Base-by-base conservation (phyloP, 768 basidiomycete species). In the Boletales sp. region DNA sequence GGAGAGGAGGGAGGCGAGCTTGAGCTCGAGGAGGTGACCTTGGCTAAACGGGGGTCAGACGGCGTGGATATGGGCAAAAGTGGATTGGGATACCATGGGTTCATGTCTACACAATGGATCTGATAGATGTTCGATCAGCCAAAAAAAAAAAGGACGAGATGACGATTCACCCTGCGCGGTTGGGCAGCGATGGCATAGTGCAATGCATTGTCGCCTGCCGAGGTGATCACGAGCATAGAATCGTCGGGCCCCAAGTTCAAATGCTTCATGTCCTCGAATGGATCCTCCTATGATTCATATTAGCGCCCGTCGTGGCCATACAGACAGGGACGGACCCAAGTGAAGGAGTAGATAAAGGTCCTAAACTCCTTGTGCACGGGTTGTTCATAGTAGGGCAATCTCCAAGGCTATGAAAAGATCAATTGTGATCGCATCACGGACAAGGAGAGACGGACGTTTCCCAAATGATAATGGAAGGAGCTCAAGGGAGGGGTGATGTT, bases 151-250 rank as follows among this genome's bases (percentile, higher is more conserved):
- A 32, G 8, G 25, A 8, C 2, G 36, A 25, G 7, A 44, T 38
- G 32, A 44, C 40, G 28, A 58, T 74, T 43, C 52, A 80, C 78
- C 41, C 78, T 71, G 48, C 78, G 72, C 3, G 84, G 84, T 30
- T 73, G 64, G 2, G 80, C 81, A n/a, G 74, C 75, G 49, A 86
- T 82, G 8, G 86, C 86, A 55, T 90, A 90, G 62, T 89, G 86
- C 33, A 90, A 70, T 3, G 86, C 84, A 62, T 90, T 90, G 65
- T 89, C 87, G 0, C 87, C 87, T 3, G 86, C 88, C 44, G 81
- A 83, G 1, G 87, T 89, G 58, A 90, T 88, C 15, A 83, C 81
- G 12, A 90, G 74, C 61, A 90, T 76, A 1, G 80, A 76, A 67
- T 90, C 87, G 12, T 83, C 74, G 33, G 68, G 65, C 17, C 77